phyloP scores from a whole-genome alignment of 306 rosid species.

The Trifolium subterraneum region DNA sequence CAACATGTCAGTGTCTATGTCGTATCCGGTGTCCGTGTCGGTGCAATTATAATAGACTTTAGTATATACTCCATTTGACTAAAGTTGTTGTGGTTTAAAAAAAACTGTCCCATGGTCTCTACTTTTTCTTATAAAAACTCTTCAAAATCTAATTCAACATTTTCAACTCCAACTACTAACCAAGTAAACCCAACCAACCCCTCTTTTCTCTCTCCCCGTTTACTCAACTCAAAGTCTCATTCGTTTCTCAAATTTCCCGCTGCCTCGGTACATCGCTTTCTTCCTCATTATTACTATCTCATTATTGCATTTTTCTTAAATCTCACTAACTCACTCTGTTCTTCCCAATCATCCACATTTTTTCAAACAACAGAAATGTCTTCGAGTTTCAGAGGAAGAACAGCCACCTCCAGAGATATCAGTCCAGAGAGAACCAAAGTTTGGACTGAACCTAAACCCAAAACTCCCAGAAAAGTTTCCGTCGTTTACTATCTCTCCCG shows the following conservation, averaged over 20 bases:
- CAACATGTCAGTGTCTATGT: too few relatives aligned
- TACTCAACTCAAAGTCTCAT: slow-evolving; percentile 8
- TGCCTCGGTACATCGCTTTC: slow-evolving; percentile 42
- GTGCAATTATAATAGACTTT: too few relatives aligned
- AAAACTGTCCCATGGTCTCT: not conserved
- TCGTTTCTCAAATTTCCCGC: slow-evolving; percentile 39
- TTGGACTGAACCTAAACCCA: slow-evolving; percentile 76
- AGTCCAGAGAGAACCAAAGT: slow-evolving; percentile 82
- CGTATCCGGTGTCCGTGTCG: too few relatives aligned
- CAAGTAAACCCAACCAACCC: not conserved
- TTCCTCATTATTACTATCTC: not conserved
- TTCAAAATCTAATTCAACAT: slow-evolving; percentile 20
- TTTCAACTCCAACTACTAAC: slow-evolving; percentile 3
- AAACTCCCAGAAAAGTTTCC: slow-evolving; percentile 58
- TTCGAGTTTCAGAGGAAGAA: slow-evolving; percentile 53
- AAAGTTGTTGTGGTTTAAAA: too few relatives aligned
- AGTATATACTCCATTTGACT: too few relatives aligned
- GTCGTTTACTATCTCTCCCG: slow-evolving; percentile 90
- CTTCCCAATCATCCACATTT: slow-evolving; percentile 13
- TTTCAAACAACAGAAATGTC: slow-evolving; percentile 58
- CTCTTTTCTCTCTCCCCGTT: not conserved
- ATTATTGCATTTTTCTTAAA: not conserved
- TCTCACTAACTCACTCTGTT: slow-evolving; percentile 14
- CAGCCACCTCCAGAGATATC: slow-evolving; percentile 48
- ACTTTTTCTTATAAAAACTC: not conserved